Evolutionary conservation across 2,329 filamentous ascomycete genomes (phyloP), one percentile per base, ranked within the genome.

Genomic region (Emmonsia crescens): DNA sequence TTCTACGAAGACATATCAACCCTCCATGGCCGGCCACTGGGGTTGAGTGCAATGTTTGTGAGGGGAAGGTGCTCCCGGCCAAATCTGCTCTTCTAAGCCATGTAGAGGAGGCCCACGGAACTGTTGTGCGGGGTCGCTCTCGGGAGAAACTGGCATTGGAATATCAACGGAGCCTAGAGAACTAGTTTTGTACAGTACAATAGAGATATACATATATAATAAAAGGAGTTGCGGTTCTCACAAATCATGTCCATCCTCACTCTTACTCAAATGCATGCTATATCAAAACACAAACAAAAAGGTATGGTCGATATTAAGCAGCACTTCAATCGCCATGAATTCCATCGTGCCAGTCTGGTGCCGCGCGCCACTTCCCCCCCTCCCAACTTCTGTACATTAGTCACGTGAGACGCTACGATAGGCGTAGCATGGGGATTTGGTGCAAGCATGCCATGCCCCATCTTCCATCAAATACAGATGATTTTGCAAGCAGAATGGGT

Each of bases 81-180:
- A 66, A 67, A 51, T 60, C 44, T 62, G 61, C 64, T 38, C 64
- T 68, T 61, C 36, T 67, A 44, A 67, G 63, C 57, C 65, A 68
- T 57, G 9, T 8, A 44, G 54, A 61, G 60, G 14, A n/a, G n/a
- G 16, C 36, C 36, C 58, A 67, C 33, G 49, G 61, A 51, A 66
- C 60, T 21, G 64, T 67, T 42, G 61, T 67, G 42, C 5, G 58
- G 62, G 63, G 65, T 59, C n/a, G 3, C 44, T 48, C 62, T 62
- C 59, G 55, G 51, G 44, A 24, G 51, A 61, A 58, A 40, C 61
- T 64, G 56, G 57, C 58, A 49, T 31, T 55, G 40, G 58, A 64
- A 64, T 48, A 59, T 60, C 55, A 58, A 46, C 19, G n/a, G 52
- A 55, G 52, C 9, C 52, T 55, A 38, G 52, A 33, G 33, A 55